Base-by-base conservation (phyloP, 371 early-diverging fungal genomes). In the Lichtheimia ornata region DNA sequence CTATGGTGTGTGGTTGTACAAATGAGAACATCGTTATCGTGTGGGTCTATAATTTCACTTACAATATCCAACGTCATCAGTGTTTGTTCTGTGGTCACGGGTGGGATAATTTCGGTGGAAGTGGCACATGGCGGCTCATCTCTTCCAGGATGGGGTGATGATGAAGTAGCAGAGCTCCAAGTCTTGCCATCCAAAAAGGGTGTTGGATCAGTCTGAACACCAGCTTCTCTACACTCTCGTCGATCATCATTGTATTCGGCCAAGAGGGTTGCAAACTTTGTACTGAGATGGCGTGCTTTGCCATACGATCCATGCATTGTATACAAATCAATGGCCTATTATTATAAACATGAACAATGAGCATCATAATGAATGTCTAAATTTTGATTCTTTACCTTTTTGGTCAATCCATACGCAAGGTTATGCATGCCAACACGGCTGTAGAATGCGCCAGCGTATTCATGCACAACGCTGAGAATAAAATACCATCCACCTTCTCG, bases 51-150 rank as follows among this genome's bases (percentile, higher is more conserved):
- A 35, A 35, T 41, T 9, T 12, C 24, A 63, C 70, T 64, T 64
- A 73, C 69, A 42, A 79, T 79, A 63, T 79, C 80, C 20, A 79
- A 42, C 6, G 74, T 76, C 50, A 76, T 47, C 5, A 79, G 47
- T 14, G 80, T 74, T 50, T 76, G 76, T 18, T 79, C 80, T 0
- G 80, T 70, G 0, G 77, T 76, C 9, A 72, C 72, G 4, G 74
- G 74, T 2, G 76, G 66, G 5, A 74, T 69, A 18, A 56, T 17
- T 12, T 28, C 28, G 5, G 18, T 27, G 3, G 25, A 35, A 3
- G 60, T 62, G 13, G 71, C 76, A 18, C 68, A 62, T 0, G 64
- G 20, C 45, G 65, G 67, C 0, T 71, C 68, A 40, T 74, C 72
- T 50, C 69, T 79, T 45, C 20, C 47, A 4, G 41, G 27, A 28